Evolutionary conservation across 768 basidiomycete species (phyloP).

Genomic region (Calocera viscosa): DNA sequence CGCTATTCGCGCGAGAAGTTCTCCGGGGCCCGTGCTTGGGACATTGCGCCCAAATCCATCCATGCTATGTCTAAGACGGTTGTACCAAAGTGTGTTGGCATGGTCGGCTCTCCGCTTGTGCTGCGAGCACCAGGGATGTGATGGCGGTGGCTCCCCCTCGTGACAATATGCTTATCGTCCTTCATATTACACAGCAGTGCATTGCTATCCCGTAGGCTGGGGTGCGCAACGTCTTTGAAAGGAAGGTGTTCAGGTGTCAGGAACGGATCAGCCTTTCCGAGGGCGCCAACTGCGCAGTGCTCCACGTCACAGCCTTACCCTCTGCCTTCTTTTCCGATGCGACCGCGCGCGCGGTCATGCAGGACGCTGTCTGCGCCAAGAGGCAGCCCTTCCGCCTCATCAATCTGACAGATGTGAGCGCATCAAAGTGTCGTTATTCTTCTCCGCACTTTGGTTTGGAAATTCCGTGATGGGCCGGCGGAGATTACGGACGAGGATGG

Average conservation of each 20-base stretch:
- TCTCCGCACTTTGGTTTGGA: neutral
- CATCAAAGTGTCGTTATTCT: constrained; percentile 4
- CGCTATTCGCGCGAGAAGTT: neutral
- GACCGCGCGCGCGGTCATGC: neutral
- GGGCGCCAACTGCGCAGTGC: neutral
- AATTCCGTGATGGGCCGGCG: neutral
- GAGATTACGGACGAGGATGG: neutral
- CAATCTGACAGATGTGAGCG: neutral
- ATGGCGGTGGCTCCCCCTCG: neutral
- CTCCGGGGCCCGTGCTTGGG: neutral
- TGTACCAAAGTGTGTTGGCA: neutral
- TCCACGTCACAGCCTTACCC: neutral
- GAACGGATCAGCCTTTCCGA: constrained; percentile 3
- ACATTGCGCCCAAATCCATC: neutral
- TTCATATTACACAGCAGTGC: neutral
- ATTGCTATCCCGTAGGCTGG: too few species aligned
- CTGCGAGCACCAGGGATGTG: neutral
- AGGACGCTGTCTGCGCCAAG: neutral
- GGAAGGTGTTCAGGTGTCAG: neutral
- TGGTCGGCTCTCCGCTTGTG: neutral
- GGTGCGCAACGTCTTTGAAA: neutral
- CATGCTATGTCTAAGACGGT: neutral
- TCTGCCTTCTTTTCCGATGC: neutral
- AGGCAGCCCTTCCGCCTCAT: neutral
- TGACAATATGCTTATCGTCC: neutral